Evolutionary conservation across 331 rosid species (phyloP).

Genomic region (Malus hybrid): DNA sequence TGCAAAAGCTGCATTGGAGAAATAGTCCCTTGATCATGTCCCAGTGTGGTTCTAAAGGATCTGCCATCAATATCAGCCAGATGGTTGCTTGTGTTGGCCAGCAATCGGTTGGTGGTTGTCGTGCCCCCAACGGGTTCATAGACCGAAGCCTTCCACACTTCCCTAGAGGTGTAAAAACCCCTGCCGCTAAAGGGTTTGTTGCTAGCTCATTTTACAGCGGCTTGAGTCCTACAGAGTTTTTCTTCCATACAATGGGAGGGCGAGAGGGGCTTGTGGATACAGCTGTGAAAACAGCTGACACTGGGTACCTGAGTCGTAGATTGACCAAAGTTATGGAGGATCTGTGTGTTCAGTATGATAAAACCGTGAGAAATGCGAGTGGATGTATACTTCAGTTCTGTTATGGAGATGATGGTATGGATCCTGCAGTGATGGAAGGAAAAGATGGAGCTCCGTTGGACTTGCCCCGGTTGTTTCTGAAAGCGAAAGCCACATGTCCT

Average conservation of each 20-base stretch:
- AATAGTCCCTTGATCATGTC: slow-evolving; percentile 98
- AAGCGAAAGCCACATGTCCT: slow-evolving; percentile 80
- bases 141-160: slow-evolving; percentile 98
- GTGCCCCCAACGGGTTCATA: slow-evolving; percentile 86
- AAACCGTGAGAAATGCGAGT: slow-evolving; percentile 74
- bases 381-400: slow-evolving; percentile 72
- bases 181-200: slow-evolving; percentile 93
- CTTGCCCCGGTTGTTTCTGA: slow-evolving; percentile 63
- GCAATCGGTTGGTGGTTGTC: slow-evolving; percentile 86
- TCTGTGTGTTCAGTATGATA: slow-evolving; percentile 70
- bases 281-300: slow-evolving; percentile 96
- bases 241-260: slow-evolving; percentile 96
- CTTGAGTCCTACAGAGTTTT: slow-evolving; percentile 88
- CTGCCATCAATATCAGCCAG: slow-evolving; percentile 83
- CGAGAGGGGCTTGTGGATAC: slow-evolving; percentile 97
- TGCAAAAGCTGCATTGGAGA: slow-evolving; percentile 84
- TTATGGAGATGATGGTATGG: slow-evolving; percentile 97
- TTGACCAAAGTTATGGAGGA: slow-evolving; percentile 84
- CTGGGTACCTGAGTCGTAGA: slow-evolving; percentile 92
- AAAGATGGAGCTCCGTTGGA: slow-evolving; percentile 73
- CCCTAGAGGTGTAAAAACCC: slow-evolving; percentile 60
- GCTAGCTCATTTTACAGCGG: slow-evolving; percentile 87
- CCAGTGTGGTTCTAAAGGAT: slow-evolving; percentile 96
- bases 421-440: slow-evolving; percentile 91
- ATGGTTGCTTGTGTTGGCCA: slow-evolving; percentile 98